Conservation (phyloP, 129 eudicot genomes). For the Lonicera japonica region DNA sequence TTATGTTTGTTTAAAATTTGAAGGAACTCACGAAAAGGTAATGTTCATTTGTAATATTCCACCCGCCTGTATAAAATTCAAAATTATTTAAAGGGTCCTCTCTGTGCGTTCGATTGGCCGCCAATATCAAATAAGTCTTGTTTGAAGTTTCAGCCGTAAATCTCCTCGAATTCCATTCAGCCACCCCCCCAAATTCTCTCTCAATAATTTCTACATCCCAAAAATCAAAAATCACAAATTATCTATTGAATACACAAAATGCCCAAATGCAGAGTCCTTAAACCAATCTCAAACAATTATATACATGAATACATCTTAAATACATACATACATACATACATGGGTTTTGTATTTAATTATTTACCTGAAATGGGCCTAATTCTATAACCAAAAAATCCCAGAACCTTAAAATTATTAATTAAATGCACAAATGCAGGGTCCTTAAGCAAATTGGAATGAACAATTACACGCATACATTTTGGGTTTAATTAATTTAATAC, state of each 20-base stretch:
- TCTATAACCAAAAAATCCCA: too few species aligned
- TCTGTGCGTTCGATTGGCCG: slow-evolving; percentile 49
- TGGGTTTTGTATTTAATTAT: not conserved
- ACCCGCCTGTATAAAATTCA: slow-evolving; percentile 52
- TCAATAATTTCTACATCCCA: not conserved
- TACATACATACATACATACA: not conserved
- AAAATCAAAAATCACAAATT: too few species aligned
- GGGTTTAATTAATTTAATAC: too few species aligned
- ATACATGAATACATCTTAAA: not conserved
- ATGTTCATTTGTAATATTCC: slow-evolving; percentile 57
- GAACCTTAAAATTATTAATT: too few species aligned
- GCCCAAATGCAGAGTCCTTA: not conserved
- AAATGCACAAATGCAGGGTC: too few species aligned
- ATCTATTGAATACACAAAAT: too few species aligned
- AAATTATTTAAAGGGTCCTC: slow-evolving; percentile 42
- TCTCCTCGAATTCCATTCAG: slow-evolving; percentile 19
- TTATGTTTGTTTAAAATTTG: too few species aligned
- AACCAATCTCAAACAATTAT: not conserved
- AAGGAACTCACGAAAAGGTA: slow-evolving; percentile 41
- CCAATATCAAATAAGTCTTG: slow-evolving; percentile 35
- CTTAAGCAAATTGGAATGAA: too few species aligned
- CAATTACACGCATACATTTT: too few species aligned
- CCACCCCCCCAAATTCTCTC: slow-evolving; percentile 3
- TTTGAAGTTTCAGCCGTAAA: slow-evolving; percentile 16
- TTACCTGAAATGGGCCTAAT: too few species aligned